Evolutionary conservation across 2,329 filamentous ascomycete genomes (phyloP), one percentile per base, ranked within the genome.

Genomic region (Lachnellula cervina): DNA sequence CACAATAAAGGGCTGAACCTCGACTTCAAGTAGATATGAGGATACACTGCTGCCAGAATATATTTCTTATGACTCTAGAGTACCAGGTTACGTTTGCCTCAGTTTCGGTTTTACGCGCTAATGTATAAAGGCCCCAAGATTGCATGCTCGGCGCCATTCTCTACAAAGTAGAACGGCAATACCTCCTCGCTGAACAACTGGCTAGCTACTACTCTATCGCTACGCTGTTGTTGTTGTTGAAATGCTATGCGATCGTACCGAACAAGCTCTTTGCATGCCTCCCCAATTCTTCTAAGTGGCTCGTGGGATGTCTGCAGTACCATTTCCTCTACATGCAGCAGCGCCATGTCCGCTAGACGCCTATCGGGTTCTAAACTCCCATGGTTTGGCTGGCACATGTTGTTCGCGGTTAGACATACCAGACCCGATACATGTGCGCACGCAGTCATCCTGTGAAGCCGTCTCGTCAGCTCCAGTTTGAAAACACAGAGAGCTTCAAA

Each of bases 381-480:
- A 52, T 64, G 58, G 40, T 56, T 40, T 46, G 63, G 57, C 43
- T 51, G 56, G 38, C 60, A 58, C 62, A 66, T 59, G 56, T 45
- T 59, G 57, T 66, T 66, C 46, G 57, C 57, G 35, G 56, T 65
- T 53, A 66, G 59, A 43, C 61, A 51, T 55, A 66, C 28, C 59
- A 64, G 58, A 45, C 58, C 61, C 43, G 63, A 58, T 55, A 64
- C 63, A 45, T 64, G 58, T 46, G 63, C 37, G 51, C 64, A 66
- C 32, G 56, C 55, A 32, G 62, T 65, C 52, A 50, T 63, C 64
- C 64, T 66, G 56, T 58, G 51, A 57, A 34, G 42, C 25, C 35
- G 51, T 43, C 7, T 34, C 16, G 47, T 60, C 49, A 62, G 55
- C 46, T 38, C 53, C 25, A 43, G 49, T 51, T 28, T 47, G n/a